Base-by-base conservation (phyloP, 2,329 filamentous ascomycete genomes). In the Dichotomopilus funicola region DNA sequence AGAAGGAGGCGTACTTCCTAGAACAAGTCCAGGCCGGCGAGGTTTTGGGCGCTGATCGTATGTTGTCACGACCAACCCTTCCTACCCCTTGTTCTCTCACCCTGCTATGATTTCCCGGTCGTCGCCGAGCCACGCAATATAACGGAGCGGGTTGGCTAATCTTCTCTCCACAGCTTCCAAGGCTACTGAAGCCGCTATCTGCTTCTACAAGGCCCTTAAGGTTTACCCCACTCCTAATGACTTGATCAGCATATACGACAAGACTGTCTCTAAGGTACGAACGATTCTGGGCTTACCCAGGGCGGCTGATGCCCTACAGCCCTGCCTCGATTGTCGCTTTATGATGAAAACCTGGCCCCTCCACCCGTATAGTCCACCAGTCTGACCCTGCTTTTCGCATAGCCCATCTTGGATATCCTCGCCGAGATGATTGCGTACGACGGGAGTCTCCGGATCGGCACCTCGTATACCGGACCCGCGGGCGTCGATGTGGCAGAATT, bases 361-460 rank as follows among this genome's bases (percentile, higher is more conserved):
- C 4, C n/a, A 5, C 19, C 3, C 36, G 35, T 11, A 40, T 43
- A 13, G 13, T 36, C 49, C 41, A 58, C 47, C 51, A 11, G 12
- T 10, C 35, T 7, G n/a, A 9, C 41, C 13, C 40, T 42, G 6
- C 13, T 42, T n/a, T 12, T 38, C 12, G n/a, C 35, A 38, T 62
- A 94, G 88, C 85, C 91, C 60, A 89, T 97, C 66, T 85, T 99
- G 65, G 92, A 99, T 72, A 86, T 97, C 66, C 85, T 99, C 61
- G 94, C 94, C 63, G 90, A 96, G 76, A 96, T 99, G 90, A 96
- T 99, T 68, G 92, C 91, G 62, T 84, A 91, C 72, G 94, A 97
- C 75, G 82, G 87, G 61, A 83, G 77, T 61, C 76, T 90, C 63
- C 81, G 86, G 63, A 78, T 89, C 60, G 81, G 74, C 56, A 62